Base-by-base conservation (phyloP, 768 basidiomycete genomes). In the Termitomyces eurrhizus region DNA sequence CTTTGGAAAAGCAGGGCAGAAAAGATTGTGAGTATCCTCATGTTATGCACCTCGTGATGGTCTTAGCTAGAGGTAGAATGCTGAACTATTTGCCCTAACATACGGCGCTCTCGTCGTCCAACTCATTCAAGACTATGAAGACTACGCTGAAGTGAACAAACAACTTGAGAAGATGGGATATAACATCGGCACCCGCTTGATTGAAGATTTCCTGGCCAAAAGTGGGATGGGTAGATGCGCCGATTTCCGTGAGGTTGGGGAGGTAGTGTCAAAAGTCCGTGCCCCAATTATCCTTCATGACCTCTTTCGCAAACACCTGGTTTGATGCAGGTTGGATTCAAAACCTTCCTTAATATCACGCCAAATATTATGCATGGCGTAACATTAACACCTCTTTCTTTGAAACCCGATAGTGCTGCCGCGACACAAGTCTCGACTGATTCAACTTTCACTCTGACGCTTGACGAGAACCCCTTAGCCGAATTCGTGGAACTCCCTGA, bases 121-220 rank as follows among this genome's bases (percentile, higher is more conserved):
- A 76, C 84, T 99, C 62, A 95, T 98, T 63, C 97, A 98, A 70
- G 97, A 99, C 74, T 98, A 98, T 69, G 97, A 99, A 69, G 95
- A 99, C 78, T 98, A 97, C 70, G 83, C 82, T 14, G 93, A 96
- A 72, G 92, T 93, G 63, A 93, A 93, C 74, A 95, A 93, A 73
- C 95, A 99, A 72, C 87, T 99, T 3, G 96, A 99, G 68, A 96
- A 95, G 78, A 98, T 98, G 96, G 97, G 97, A 4, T 98, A 97
- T 75, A 97, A 95, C 71, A 98, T 99, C 61, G 97, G 97, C 32
- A 96, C 89, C 26, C 82, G 97, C 42, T 77, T 99, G 57, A 97
- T 99, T 59, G 97, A 99, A 70, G 97, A 99, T 70, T 97, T 99
- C 69, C 82, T 99, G 51, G 96, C 97, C 26, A 86, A 92, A 70